Conservation (phyloP, 1,284 basidiomycete species). For the Naganishia sp. region DNA sequence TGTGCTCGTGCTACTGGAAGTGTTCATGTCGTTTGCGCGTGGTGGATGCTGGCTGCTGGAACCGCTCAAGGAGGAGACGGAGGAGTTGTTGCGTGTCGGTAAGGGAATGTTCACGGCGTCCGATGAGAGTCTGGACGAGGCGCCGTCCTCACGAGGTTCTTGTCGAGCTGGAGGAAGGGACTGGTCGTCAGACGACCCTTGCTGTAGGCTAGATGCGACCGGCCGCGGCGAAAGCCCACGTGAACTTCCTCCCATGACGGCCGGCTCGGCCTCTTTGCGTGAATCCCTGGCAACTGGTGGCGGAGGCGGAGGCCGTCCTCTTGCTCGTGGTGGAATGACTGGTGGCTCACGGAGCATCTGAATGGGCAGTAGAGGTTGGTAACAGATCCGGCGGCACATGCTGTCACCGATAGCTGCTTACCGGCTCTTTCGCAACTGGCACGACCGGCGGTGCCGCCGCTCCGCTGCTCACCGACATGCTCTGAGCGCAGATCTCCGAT, state of each 20-base stretch:
- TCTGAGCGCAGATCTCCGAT: no score
- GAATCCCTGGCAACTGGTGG: not conserved
- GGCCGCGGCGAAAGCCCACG: not conserved
- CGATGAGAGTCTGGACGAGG: not conserved
- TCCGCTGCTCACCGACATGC: no score
- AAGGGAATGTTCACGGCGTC: not conserved
- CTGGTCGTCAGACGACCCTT: no score
- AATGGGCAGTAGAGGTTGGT: not conserved
- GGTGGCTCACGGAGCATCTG: not conserved
- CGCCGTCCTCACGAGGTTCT: not conserved
- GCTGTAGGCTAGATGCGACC: no score
- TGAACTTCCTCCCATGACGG: not conserved
- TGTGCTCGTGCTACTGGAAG: constrained; percentile 10
- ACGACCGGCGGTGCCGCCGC: no score
- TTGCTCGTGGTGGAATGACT: constrained; percentile 14
- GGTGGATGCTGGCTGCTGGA: not conserved
- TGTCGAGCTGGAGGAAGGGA: no score
- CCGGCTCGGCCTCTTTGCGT: not conserved
- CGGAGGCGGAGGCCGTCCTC: constrained; percentile 14
- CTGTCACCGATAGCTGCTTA: no score
- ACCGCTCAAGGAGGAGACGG: constrained; percentile 9
- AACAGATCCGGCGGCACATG: no score
- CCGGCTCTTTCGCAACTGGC: no score
- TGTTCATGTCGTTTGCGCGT: not conserved
- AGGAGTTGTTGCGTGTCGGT: constrained; percentile 6